phyloP scores from a whole-genome alignment of 2,329 filamentous ascomycete genomes.

The Epichloe uncinata region DNA sequence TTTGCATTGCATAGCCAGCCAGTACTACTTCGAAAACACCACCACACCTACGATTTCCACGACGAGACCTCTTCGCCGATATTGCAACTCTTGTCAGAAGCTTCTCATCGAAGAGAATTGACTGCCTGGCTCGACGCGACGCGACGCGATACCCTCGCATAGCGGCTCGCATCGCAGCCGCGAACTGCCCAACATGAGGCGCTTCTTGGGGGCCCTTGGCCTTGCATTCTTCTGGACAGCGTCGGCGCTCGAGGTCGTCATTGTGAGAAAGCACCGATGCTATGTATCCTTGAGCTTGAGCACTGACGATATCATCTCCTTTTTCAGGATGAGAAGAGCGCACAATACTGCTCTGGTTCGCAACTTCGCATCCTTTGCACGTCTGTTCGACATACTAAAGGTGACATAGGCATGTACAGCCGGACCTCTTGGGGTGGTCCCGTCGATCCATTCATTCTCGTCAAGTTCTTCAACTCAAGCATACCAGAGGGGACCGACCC shows the following conservation, averaged over 20 bases:
- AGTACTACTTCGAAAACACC: neutral
- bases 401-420: slow-evolving; percentile 73
- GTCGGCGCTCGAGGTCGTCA: slow-evolving; percentile 41
- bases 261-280: slow-evolving; percentile 17
- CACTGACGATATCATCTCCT: slow-evolving; percentile 10
- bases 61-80: neutral
- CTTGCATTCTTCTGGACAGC: slow-evolving; percentile 40
- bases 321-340: slow-evolving; percentile 56
- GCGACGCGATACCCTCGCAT: neutral
- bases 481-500: slow-evolving; percentile 50
- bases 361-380: slow-evolving; percentile 1
- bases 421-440: slow-evolving; percentile 76
- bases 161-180: slow-evolving; percentile 2
- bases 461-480: slow-evolving; percentile 58
- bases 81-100: neutral
- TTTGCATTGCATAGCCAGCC: neutral
- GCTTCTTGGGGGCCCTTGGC: slow-evolving; percentile 35
- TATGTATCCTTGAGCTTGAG: neutral
- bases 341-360: slow-evolving; percentile 63
- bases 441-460: slow-evolving; percentile 76
- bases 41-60: neutral
- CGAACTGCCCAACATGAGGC: slow-evolving; percentile 34
- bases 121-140: too few relatives aligned
- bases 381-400: neutral
- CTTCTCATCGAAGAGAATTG: neutral